Evolutionary conservation across 2,329 filamentous ascomycete species (phyloP).

Genomic region (Botryotinia convoluta): DNA sequence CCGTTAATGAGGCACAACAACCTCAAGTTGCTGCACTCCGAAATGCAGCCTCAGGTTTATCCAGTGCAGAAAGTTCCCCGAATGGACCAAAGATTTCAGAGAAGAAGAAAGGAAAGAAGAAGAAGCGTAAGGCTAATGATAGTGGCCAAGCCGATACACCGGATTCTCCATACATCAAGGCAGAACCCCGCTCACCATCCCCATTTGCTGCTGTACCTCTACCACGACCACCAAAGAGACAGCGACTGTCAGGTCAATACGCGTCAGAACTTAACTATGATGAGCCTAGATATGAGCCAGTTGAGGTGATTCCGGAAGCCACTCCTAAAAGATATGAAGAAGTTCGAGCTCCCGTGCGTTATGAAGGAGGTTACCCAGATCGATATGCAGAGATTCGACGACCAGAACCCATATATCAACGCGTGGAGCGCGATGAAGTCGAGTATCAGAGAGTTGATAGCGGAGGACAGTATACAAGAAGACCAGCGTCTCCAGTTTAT

Average conservation of each 20-base stretch:
- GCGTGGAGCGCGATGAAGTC: slow-evolving; percentile 33
- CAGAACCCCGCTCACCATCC: slow-evolving; percentile 63
- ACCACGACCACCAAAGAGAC: slow-evolving; percentile 55
- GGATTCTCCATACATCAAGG: slow-evolving; percentile 57
- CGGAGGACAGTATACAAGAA: slow-evolving; percentile 29
- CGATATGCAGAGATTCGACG: slow-evolving; percentile 32
- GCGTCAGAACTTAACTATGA: slow-evolving; percentile 44
- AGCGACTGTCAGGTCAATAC: slow-evolving; percentile 48
- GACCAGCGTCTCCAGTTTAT: slow-evolving; percentile 34
- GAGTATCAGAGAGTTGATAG: slow-evolving; percentile 28
- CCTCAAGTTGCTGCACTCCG: slow-evolving; percentile 59
- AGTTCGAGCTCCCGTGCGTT: slow-evolving; percentile 25
- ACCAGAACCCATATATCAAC: slow-evolving; percentile 31
- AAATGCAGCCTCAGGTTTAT: slow-evolving; percentile 45
- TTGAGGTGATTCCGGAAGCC: slow-evolving; percentile 25
- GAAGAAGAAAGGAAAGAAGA: slow-evolving; percentile 56
- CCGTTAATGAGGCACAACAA: slow-evolving; percentile 38
- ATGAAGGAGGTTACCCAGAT: slow-evolving; percentile 29
- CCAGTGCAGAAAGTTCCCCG: slow-evolving; percentile 60
- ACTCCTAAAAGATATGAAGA: slow-evolving; percentile 27
- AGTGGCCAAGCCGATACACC: slow-evolving; percentile 44
- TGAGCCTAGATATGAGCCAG: slow-evolving; percentile 47
- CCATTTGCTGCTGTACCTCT: slow-evolving; percentile 54
- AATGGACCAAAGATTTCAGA: slow-evolving; percentile 45
- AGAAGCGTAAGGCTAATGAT: slow-evolving; percentile 46